Evolutionary conservation across 202 grass and related monocot species (phyloP).

Genomic region (Bolboschoenoplectus hybrid): DNA sequence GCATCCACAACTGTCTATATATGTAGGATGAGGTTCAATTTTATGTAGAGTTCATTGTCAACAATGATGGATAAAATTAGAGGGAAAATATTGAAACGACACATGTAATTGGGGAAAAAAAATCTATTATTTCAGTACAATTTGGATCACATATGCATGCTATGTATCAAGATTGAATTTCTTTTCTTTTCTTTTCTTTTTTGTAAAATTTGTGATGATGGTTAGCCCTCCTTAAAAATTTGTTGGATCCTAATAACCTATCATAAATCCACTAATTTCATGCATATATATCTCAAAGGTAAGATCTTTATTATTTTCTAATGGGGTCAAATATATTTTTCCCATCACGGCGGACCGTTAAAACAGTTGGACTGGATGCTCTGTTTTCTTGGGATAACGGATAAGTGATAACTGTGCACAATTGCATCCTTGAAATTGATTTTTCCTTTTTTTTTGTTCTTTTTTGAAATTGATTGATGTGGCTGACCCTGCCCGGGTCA

Average conservation of each 20-base stretch:
- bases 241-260: no score
- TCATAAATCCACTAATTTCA: background rate
- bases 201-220: background rate
- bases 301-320: background rate
- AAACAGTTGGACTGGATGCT: constrained; percentile 20
- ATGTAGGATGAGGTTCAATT: background rate
- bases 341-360: background rate
- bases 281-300: no score
- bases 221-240: background rate
- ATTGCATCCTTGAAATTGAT: background rate
- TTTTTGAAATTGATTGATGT: background rate
- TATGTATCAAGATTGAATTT: background rate
- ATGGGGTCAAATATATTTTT: background rate
- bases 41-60: background rate
- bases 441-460: background rate
- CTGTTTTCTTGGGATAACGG: background rate
- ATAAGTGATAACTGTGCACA: background rate
- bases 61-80: background rate
- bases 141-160: background rate
- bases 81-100: background rate
- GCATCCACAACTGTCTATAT: background rate
- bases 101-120: background rate
- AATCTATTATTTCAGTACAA: background rate
- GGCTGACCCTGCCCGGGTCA: constrained; percentile 1
- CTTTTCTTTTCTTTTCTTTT: background rate